Conservation (phyloP, 768 basidiomycete species). For the Nidularia sp. region DNA sequence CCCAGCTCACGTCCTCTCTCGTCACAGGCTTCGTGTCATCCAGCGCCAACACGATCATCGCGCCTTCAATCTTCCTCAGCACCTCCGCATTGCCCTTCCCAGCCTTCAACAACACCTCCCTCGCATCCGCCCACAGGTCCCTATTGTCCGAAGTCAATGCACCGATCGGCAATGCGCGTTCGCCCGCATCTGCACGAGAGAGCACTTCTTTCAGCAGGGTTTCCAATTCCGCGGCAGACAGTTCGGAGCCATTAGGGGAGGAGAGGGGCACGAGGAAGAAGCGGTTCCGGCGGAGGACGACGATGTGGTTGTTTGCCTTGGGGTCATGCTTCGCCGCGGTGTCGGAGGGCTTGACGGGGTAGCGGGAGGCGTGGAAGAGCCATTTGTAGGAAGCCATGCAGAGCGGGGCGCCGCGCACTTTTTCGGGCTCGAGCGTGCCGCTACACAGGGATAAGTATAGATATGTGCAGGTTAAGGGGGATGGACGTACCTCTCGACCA, state of each 20-base stretch:
- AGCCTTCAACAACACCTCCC: constrained; percentile 55
- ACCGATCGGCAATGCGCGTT: constrained; percentile 55
- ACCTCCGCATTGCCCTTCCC: constrained; percentile 62
- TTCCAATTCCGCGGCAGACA: constrained; percentile 82
- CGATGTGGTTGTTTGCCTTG: constrained; percentile 75
- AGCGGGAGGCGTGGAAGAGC: constrained; percentile 94
- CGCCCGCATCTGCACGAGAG: constrained; percentile 46
- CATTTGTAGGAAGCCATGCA: constrained; percentile 96
- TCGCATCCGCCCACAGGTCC: constrained; percentile 83
- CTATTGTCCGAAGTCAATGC: constrained; percentile 87
- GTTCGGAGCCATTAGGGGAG: constrained; percentile 58
- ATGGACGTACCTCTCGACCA: constrained; percentile 69
- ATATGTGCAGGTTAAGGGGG: not conserved
- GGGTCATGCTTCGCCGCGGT: constrained; percentile 80
- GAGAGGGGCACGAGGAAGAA: constrained; percentile 82
- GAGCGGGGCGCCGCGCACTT: constrained; percentile 68
- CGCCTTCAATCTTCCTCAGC: constrained; percentile 80
- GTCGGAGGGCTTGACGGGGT: constrained; percentile 81
- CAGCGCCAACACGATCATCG: constrained; percentile 82
- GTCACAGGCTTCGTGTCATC: constrained; percentile 82
- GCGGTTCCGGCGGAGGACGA: constrained; percentile 87
- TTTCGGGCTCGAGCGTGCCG: constrained; percentile 84
- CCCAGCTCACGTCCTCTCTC: constrained; percentile 78
- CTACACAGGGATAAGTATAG: constrained; percentile 25
- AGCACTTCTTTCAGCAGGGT: constrained; percentile 71